phyloP scores from a whole-genome alignment of 441 rosid species.

The Euphorbia corollata region DNA sequence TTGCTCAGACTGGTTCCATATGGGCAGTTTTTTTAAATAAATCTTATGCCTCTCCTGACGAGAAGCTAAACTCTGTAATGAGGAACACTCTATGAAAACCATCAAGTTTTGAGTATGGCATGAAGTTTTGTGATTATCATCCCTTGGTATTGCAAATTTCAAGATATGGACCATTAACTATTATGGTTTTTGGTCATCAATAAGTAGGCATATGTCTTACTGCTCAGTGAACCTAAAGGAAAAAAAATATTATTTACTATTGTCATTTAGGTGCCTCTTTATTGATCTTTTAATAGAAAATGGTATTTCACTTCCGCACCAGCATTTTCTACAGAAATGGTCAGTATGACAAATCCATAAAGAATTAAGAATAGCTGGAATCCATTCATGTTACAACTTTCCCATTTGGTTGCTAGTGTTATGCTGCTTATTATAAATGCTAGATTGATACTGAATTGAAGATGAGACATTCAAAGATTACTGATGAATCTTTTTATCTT shows the following conservation, averaged over 20 bases:
- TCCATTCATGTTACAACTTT: background rate
- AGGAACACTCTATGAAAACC: background rate
- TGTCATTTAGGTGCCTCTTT: background rate
- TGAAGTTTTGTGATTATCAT: background rate
- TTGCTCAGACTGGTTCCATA: background rate
- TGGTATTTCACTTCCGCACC: background rate
- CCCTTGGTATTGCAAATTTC: background rate
- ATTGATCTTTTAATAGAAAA: background rate
- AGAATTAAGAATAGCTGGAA: too few relatives aligned
- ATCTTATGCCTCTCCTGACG: background rate
- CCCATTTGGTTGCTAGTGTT: background rate
- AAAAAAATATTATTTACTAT: background rate
- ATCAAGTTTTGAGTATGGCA: background rate
- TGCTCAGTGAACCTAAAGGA: background rate
- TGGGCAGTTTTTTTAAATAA: background rate
- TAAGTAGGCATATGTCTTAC: background rate
- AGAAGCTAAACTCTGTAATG: background rate
- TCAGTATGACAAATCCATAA: background rate
- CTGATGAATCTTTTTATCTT: background rate
- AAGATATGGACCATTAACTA: background rate
- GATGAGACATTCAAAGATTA: background rate
- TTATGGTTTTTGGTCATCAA: background rate
- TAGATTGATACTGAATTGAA: background rate
- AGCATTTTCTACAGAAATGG: background rate
- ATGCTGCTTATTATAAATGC: background rate